phyloP scores from a whole-genome alignment of 108 stramenopile species.

The Nannochloropsis salina region DNA sequence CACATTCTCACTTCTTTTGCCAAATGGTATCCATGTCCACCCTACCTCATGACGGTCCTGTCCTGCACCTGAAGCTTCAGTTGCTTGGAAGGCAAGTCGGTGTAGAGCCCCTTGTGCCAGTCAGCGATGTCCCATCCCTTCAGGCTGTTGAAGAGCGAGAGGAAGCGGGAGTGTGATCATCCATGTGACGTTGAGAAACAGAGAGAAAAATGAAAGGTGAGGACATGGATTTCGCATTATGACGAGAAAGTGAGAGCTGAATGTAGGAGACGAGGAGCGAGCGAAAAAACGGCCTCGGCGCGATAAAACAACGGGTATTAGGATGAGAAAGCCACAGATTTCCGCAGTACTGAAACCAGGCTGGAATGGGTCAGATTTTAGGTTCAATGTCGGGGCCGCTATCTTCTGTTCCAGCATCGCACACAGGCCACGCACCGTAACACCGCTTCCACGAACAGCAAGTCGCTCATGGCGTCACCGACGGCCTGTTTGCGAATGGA shows the following conservation, averaged over 20 bases:
- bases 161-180: neutral
- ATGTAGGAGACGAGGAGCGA: neutral
- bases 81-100: slow-evolving; percentile 85
- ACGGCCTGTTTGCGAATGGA: slow-evolving; percentile 66
- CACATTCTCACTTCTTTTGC: too few relatives aligned
- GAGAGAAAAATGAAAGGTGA: neutral
- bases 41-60: slow-evolving; percentile 56
- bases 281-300: neutral
- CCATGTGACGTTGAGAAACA: neutral
- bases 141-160: neutral
- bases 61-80: slow-evolving; percentile 85
- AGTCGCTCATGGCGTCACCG: slow-evolving; percentile 91
- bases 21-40: neutral
- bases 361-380: neutral
- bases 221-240: neutral
- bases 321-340: too few relatives aligned
- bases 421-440: slow-evolving; percentile 36
- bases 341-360: neutral
- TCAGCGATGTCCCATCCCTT: slow-evolving; percentile 4
- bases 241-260: neutral
- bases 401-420: too few relatives aligned
- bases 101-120: slow-evolving; percentile 56
- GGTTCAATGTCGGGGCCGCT: too few relatives aligned
- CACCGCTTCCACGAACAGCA: slow-evolving; percentile 83
- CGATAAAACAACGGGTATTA: too few relatives aligned